A percentile compares a stretch with the other conserved stretches of the same genome.
Evolutionary conservation across 306 rosid species (phyloP).

Genomic region (Acacia melanoxylon): DNA sequence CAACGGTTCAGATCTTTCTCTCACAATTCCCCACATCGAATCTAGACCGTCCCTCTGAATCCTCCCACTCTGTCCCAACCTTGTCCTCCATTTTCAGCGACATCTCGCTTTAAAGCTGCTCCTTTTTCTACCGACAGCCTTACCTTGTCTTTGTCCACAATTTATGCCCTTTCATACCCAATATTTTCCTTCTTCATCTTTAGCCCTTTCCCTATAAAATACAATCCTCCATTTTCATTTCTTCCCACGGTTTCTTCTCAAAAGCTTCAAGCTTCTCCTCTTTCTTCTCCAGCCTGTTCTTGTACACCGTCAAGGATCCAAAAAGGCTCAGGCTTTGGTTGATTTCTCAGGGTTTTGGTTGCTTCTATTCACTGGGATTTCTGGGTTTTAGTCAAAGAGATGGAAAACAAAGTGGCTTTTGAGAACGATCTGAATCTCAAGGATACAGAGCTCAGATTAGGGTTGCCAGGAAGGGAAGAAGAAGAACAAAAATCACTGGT

Average conservation of each 20-base stretch:
- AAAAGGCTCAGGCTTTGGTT: background rate
- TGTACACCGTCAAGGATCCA: background rate
- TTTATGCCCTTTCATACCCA: slow-evolving; percentile 41
- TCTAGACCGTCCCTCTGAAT: slow-evolving; percentile 49
- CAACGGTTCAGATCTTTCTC: slow-evolving; percentile 52
- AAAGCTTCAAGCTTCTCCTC: background rate
- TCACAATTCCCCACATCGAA: slow-evolving; percentile 44
- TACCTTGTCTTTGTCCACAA: slow-evolving; percentile 72
- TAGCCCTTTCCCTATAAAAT: slow-evolving; percentile 41
- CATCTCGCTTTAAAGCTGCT: slow-evolving; percentile 73
- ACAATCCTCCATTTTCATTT: slow-evolving; percentile 30
- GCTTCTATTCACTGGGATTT: background rate
- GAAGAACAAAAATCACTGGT: background rate
- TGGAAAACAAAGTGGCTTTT: slow-evolving; percentile 52
- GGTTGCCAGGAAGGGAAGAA: slow-evolving; percentile 72
- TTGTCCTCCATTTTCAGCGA: slow-evolving; percentile 61
- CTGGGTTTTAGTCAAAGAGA: slow-evolving; percentile 5
- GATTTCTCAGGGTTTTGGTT: background rate
- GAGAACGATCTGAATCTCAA: slow-evolving; percentile 68
- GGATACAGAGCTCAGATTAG: slow-evolving; percentile 84
- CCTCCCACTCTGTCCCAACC: slow-evolving; percentile 59
- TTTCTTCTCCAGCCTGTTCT: background rate
- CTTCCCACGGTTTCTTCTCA: slow-evolving; percentile 1
- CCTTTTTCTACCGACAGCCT: slow-evolving; percentile 77
- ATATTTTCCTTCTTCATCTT: background rate